Evolutionary conservation across 1,284 basidiomycete species (phyloP).

Genomic region (Leccinum solheimii): DNA sequence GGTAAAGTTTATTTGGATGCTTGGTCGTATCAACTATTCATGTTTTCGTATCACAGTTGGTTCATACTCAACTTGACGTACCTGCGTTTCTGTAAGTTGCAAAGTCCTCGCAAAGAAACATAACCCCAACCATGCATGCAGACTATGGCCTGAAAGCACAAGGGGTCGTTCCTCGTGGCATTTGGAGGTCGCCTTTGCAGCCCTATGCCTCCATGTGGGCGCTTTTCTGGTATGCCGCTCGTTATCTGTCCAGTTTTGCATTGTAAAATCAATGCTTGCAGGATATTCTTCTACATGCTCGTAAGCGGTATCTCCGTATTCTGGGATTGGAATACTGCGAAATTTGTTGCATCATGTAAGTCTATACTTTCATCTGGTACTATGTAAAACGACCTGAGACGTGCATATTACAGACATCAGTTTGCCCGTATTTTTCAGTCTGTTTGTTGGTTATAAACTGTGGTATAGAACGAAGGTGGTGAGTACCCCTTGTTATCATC

Average conservation of each 20-base stretch:
- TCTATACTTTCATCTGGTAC: constrained; percentile 19
- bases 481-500: constrained; percentile 5
- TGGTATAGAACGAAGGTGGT: constrained; percentile 52
- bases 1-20: constrained; percentile 2
- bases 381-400: not conserved
- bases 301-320: constrained; percentile 46
- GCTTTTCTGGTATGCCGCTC: constrained; percentile 27
- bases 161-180: constrained; percentile 44
- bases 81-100: constrained; percentile 46
- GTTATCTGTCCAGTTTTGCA: not conserved
- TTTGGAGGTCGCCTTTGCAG: constrained; percentile 31
- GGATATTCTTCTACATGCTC: constrained; percentile 41
- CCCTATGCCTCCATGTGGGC: constrained; percentile 33
- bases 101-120: constrained; percentile 3
- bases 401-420: constrained; percentile 21
- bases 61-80: constrained; percentile 48
- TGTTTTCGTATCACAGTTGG: constrained; percentile 33
- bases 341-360: constrained; percentile 43
- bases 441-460: constrained; percentile 42
- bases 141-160: constrained; percentile 59
- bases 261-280: constrained; percentile 22
- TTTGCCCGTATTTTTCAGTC: constrained; percentile 23
- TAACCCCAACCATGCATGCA: constrained; percentile 23
- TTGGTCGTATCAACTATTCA: not conserved
- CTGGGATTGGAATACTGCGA: constrained; percentile 42